Base-by-base conservation (phyloP, 768 basidiomycete genomes). In the Suillus paluster region DNA sequence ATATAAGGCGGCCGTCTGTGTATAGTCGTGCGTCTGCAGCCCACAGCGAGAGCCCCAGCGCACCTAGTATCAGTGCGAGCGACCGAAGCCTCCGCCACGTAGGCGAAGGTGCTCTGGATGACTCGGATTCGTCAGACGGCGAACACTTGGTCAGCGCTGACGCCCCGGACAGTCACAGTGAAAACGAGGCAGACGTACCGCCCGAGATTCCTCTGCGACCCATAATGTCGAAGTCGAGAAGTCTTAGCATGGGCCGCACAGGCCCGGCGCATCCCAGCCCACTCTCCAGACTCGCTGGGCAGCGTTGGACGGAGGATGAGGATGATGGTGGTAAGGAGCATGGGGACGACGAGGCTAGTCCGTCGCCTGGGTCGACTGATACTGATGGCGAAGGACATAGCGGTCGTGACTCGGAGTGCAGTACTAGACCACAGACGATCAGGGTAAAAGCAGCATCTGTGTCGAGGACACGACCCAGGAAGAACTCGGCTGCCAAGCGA, bases 61-160 rank as follows among this genome's bases (percentile, higher is more conserved):
- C 60, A 3, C 73, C 74, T n/a, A 67, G 68, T 41, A 50, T 50
- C 17, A 36, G 30, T 64, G 77, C 78, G 14, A 79, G 78, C 64
- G 78, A 81, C 57, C 73, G 72, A 58, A 90, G 84, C 62, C 75
- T 85, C 36, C 78, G 84, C 2, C 86, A 91, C 67, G 84, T 88
- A 12, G 91, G 91, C 5, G 92, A 92, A 68, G 90, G 91, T 30
- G 89, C 88, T 1, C 74, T 94, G 4, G 88, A 90, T 61, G 90
- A 92, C 68, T 92, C 90, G 0, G 91, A 92, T 75, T 90, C 90
- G 1, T 83, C 83, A 2, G 81, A 76, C 6, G 63, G 58, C 15
- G 67, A 52, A 44, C 64, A 70, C 33, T 72, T 63, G 19, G 30
- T 39, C 42, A 54, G 53, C 15, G 59, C 27, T 10, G 69, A 67